A percentile compares a stretch with the other conserved stretches of the same genome.
Conservation (phyloP, 768 basidiomycete genomes). For the Tulasnella sp. region DNA sequence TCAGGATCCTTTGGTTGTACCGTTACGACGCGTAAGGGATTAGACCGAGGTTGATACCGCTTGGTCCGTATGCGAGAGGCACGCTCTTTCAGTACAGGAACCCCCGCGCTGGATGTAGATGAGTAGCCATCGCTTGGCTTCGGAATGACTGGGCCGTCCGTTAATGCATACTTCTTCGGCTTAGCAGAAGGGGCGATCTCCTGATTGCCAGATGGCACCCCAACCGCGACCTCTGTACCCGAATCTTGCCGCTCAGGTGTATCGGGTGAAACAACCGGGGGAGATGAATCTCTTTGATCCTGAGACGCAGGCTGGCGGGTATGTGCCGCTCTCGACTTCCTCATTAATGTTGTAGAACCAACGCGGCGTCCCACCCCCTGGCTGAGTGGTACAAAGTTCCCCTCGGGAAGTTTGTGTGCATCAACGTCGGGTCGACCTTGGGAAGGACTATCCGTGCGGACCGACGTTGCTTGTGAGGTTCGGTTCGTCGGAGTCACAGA, state of each 20-base stretch:
- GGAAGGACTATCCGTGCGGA: conserved; percentile 5
- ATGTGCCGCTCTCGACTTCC: conserved; percentile 8
- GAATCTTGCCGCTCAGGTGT: no score
- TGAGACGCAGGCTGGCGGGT: not conserved
- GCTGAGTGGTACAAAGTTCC: not conserved
- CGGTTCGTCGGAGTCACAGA: not conserved
- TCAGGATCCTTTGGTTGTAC: not conserved
- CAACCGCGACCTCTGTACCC: no score
- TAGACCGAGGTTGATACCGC: conserved; percentile 1
- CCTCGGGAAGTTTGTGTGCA: not conserved
- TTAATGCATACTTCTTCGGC: conserved; percentile 13
- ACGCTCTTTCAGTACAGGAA: not conserved
- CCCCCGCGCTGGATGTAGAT: not conserved
- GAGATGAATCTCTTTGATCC: no score
- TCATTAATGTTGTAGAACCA: not conserved
- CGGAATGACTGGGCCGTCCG: not conserved
- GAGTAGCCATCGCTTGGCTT: conserved; percentile 10
- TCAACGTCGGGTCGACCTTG: not conserved
- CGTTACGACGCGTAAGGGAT: conserved; percentile 1
- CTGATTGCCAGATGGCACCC: no score
- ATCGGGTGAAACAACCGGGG: no score
- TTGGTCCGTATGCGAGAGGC: conserved; percentile 7
- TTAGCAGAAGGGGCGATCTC: not conserved
- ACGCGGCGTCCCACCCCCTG: conserved; percentile 8
- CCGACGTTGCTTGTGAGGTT: conserved; percentile 3